phyloP scores from a whole-genome alignment of 805 yeast species.

The Pichia nakasei region DNA sequence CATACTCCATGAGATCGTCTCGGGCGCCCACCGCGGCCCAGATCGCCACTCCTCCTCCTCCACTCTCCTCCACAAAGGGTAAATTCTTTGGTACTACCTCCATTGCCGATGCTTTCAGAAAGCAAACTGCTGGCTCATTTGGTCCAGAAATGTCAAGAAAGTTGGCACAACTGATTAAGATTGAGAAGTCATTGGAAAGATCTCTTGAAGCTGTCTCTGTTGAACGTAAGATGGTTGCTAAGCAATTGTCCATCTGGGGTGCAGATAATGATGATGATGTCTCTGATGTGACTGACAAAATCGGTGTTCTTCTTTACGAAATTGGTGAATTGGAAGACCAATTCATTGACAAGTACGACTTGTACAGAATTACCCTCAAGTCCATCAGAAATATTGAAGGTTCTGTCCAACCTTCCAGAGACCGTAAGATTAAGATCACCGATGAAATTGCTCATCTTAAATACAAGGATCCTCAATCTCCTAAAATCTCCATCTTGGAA shows the following conservation, averaged over 20 bases:
- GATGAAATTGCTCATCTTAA: conserved; percentile 78
- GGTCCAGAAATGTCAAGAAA: conserved; percentile 95
- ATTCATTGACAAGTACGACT: conserved; percentile 79
- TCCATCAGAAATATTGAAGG: conserved; percentile 78
- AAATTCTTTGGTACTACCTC: conserved; percentile 71
- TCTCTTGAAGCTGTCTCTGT: conserved; percentile 86
- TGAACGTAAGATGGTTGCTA: conserved; percentile 91
- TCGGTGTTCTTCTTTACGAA: conserved; percentile 76
- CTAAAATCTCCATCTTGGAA: conserved; percentile 73
- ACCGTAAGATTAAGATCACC: conserved; percentile 75
- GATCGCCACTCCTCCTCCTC: conserved; percentile 93
- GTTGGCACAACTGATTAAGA: conserved; percentile 83
- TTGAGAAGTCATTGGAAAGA: conserved; percentile 94
- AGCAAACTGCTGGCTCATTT: conserved; percentile 78
- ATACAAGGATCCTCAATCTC: conserved; percentile 78
- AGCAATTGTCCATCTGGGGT: conserved; percentile 81
- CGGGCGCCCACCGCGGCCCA: conserved; percentile 98
- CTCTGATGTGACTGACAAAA: conserved; percentile 76
- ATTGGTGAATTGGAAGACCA: conserved; percentile 83
- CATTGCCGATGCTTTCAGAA: conserved; percentile 62
- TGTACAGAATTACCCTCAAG: conserved; percentile 74
- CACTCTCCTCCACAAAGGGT: conserved; percentile 71
- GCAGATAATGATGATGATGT: conserved; percentile 80
- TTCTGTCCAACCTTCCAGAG: conserved; percentile 82
- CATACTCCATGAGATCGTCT: conserved; percentile 88